Percentiles rank a stretch among this genome's conserved stretches.
Evolutionary conservation across 2,329 filamentous ascomycete genomes (phyloP).

Genomic region (Teratosphaeria viscida): DNA sequence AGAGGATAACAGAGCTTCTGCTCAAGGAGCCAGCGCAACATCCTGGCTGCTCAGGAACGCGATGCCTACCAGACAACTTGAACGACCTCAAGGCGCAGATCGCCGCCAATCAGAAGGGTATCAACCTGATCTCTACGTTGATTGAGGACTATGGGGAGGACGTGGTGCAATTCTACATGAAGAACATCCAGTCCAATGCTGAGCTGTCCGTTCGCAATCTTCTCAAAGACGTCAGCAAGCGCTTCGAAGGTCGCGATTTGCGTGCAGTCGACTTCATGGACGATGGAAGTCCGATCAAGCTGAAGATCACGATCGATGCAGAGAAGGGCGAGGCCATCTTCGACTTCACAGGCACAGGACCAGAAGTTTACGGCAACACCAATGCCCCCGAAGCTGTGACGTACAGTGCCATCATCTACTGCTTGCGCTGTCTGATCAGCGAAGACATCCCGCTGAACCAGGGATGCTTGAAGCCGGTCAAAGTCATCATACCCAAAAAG

Average conservation of each 20-base stretch:
- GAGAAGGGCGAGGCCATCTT: constrained; percentile 67
- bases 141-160: constrained; percentile 70
- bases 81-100: constrained; percentile 82
- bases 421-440: constrained; percentile 64
- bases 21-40: constrained; percentile 64
- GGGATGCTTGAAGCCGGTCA: constrained; percentile 68
- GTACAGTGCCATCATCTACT: constrained; percentile 79
- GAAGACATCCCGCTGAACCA: constrained; percentile 81
- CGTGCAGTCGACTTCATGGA: constrained; percentile 77
- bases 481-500: constrained; percentile 60
- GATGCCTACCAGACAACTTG: constrained; percentile 71
- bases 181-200: constrained; percentile 69
- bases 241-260: constrained; percentile 61
- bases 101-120: constrained; percentile 77
- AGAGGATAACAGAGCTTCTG: constrained; percentile 57
- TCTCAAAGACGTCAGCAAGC: constrained; percentile 58
- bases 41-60: constrained; percentile 65
- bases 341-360: constrained; percentile 67
- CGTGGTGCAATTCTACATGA: constrained; percentile 76
- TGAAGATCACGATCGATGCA: constrained; percentile 65
- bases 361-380: constrained; percentile 56
- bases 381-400: constrained; percentile 77
- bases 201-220: constrained; percentile 64
- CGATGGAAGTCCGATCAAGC: constrained; percentile 66
- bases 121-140: constrained; percentile 61